Evolutionary conservation across 345 rosid genomes (phyloP), one percentile per base, ranked within the genome.

Genomic region (Populus davidiana): DNA sequence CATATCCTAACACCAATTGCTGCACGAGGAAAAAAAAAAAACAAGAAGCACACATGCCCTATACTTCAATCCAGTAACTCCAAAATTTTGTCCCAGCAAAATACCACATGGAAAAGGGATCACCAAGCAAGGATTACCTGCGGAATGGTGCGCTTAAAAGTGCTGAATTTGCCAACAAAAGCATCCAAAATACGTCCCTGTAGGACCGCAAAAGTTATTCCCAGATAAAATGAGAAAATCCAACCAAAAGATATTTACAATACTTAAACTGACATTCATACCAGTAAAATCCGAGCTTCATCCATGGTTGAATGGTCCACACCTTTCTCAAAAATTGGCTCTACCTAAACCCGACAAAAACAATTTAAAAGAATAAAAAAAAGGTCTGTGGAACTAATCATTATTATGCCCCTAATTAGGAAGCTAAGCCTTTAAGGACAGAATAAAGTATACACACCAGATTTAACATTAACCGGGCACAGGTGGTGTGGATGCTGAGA

Each of bases 141-240:
- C 11, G 99, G 99, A 85, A 96, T 90, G 18, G 97, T 96, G 31
- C 91, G 96, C 92, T 96, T 96, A 87, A 96, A 94, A 82, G 97
- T 89, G 80, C 97, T 92, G 86, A 96, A 96, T 76, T 94, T 96
- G 31, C 99, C 99, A 83, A 96, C 97, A 89, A 96, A 96, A 73
- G 98, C 97, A 89, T 96, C 99, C 89, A 96, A 83, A 77, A 96
- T 94, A 62, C 92, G 95, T 61, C 99, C 98, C 99, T 96, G 78
- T 54, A 80, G 52, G 65, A 78, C 86, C 77, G 69, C 56, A 78
- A 38, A 66, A 75, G 65, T 66, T 64, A 84, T 25, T 77, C 65
- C 63, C n/a, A 43, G 68, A 73, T 68, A 77, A 50, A 41, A 44
- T 25, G 70, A 20, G 72, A 73, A 56, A 49, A 49, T 75, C 81